Evolutionary conservation across 345 rosid species (phyloP), one percentile per base, ranked within the genome.

Genomic region (Arabidopsis arenosa): DNA sequence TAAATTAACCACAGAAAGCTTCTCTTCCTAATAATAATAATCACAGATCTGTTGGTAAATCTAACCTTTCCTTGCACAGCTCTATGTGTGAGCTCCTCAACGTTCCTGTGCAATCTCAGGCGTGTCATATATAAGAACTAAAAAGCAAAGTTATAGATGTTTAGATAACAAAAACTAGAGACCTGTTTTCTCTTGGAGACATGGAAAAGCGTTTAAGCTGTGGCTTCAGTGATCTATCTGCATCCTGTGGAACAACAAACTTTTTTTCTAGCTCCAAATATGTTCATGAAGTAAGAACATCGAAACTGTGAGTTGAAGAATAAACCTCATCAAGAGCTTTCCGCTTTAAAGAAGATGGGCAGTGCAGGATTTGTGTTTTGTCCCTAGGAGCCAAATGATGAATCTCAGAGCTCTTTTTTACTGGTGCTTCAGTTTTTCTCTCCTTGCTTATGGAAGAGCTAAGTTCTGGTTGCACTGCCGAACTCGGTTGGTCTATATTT

Each of bases 171-270:
- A 68, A 12, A 65, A 57, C 4, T 36, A 37, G 41, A 32, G 40
- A 92, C 99, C 98, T 86, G 86, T 63, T 87, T 82, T 83, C 84
- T 43, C 62, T 85, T 5, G 90, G 94, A 71, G 87, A 75, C 63
- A 54, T 79, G 45, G 92, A 88, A 61, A 84, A 76, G 23, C 86
- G 89, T 81, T 92, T 93, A 21, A 57, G 83, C 41, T 72, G 80
- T 55, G 89, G 84, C 78, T 77, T 83, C 81, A 80, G 7, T 52
- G 82, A 72, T 52, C 68, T 74, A 74, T 80, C 76, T 66, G 86
- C 70, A 57, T 80, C 86, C 99, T 92, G 84, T 59, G 68, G 59
- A 75, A 61, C 15, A 11, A 43, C 1, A 11, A 26, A 58, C 21
- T 44, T 28, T 7, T n/a, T 1, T 9, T 51, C 9, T 28, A 21